A percentile compares a stretch with the other conserved stretches of the same genome.
phyloP scores from a whole-genome alignment of 2,329 filamentous ascomycete genomes.

The Aspergillus piperis region DNA sequence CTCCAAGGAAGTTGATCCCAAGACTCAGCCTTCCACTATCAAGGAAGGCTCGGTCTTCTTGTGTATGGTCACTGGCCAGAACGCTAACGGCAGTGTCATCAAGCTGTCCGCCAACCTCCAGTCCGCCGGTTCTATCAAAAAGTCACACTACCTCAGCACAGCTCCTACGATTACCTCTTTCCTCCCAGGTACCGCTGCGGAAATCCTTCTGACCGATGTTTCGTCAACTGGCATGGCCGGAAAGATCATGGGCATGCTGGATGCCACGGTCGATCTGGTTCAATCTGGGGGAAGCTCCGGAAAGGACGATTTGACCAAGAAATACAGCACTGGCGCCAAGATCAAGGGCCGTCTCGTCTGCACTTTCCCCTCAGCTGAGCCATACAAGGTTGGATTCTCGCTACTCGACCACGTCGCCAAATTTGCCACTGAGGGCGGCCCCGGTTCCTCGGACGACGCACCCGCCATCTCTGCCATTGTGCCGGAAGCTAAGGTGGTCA shows the following conservation, averaged over 20 bases:
- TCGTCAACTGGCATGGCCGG: conserved; percentile 75
- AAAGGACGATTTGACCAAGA: conserved; percentile 69
- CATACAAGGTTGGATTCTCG: conserved; percentile 83
- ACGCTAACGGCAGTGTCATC: conserved; percentile 75
- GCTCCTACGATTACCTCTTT: conserved; percentile 88
- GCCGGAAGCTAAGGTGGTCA: conserved; percentile 74
- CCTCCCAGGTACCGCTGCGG: conserved; percentile 86
- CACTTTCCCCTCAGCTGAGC: conserved; percentile 76
- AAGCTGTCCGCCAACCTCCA: conserved; percentile 77
- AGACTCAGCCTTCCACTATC: conserved; percentile 65
- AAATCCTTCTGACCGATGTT: conserved; percentile 77
- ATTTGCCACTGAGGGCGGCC: conserved; percentile 48
- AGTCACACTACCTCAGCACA: conserved; percentile 66
- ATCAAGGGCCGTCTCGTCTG: conserved; percentile 84
- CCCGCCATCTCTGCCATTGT: conserved; percentile 66
- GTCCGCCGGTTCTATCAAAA: conserved; percentile 68
- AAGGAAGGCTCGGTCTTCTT: conserved; percentile 83
- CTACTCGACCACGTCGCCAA: conserved; percentile 79
- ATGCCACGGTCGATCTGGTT: conserved; percentile 85
- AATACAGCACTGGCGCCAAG: conserved; percentile 81
- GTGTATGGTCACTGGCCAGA: conserved; percentile 75
- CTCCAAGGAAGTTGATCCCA: conserved; percentile 73
- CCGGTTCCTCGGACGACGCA: conserved; percentile 49
- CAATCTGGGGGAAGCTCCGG: conserved; percentile 78
- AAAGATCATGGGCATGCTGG: conserved; percentile 88